A percentile compares a stretch with the other conserved stretches of the same genome.
These are phyloP conservation scores for Cymbopogon citratus DNA, from an alignment of 176 grass and related monocot species.

Conservation along the genomic window DNA sequence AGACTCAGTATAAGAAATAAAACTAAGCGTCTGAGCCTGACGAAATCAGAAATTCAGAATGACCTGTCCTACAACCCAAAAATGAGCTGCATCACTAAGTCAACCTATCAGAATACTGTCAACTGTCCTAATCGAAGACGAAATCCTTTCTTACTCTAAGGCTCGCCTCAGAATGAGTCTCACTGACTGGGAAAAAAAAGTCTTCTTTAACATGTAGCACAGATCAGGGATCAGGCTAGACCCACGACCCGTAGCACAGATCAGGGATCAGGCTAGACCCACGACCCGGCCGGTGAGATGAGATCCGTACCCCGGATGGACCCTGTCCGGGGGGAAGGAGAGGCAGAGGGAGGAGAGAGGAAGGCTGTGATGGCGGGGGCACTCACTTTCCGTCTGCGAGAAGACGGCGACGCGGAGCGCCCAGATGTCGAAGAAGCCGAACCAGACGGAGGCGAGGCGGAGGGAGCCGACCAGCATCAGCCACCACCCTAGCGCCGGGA, in stretches of 20 bases:
- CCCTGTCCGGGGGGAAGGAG: neutral
- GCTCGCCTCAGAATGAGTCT: neutral
- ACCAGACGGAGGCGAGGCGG: conserved; percentile 85
- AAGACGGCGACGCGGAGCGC: conserved; percentile 84
- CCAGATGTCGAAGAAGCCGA: conserved; percentile 97
- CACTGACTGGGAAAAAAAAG: neutral
- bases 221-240: too few species aligned
- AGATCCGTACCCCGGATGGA: neutral
- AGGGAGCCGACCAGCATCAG: conserved; percentile 80
- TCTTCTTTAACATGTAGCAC: neutral
- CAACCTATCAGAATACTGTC: neutral
- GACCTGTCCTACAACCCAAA: neutral
- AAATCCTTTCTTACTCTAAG: neutral
- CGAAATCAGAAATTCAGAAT: neutral
- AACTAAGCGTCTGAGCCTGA: neutral
- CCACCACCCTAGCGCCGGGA: conserved; percentile 79
- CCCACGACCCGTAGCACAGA: too few species aligned
- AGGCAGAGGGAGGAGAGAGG: too few species aligned
- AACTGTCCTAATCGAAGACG: neutral
- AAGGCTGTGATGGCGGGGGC: neutral
- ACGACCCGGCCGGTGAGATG: neutral
- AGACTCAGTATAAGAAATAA: neutral
- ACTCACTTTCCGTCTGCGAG: conserved; percentile 59
- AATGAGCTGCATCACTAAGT: neutral
- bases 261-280: neutral